Evolutionary conservation across 2,329 filamentous ascomycete species (phyloP).

Genomic region (Dothistroma pini): DNA sequence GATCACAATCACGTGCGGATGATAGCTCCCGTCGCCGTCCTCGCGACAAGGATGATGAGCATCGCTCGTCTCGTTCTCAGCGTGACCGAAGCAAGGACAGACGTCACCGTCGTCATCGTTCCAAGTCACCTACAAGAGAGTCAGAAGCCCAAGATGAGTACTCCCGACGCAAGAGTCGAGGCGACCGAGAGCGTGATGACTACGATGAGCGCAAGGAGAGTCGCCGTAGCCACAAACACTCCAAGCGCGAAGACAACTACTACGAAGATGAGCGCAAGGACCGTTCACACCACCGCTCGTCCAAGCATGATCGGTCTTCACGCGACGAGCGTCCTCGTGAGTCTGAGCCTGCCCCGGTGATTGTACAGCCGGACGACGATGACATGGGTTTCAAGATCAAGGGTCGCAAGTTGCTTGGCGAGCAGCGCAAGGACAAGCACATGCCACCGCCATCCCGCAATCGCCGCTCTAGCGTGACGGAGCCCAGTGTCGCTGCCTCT

Average conservation of each 20-base stretch:
- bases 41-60: conserved; percentile 44
- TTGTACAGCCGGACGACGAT: conserved; percentile 28
- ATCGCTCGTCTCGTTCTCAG: conserved; percentile 45
- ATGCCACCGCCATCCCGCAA: conserved; percentile 30
- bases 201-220: conserved; percentile 26
- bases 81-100: conserved; percentile 46
- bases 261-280: conserved; percentile 46
- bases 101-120: conserved; percentile 40
- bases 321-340: conserved; percentile 32
- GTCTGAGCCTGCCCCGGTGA: conserved; percentile 17
- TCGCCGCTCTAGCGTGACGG: conserved; percentile 9
- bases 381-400: conserved; percentile 50
- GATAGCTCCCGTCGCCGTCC: conserved; percentile 58
- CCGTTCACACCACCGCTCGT: conserved; percentile 33
- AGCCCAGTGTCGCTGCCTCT: conserved; percentile 13
- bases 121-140: conserved; percentile 37
- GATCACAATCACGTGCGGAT: conserved; percentile 61
- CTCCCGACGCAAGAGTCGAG: conserved; percentile 36
- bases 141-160: conserved; percentile 28
- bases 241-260: conserved; percentile 49
- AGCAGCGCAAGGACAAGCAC: conserved; percentile 19
- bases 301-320: conserved; percentile 41
- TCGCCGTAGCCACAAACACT: conserved; percentile 36
- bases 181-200: conserved; percentile 36
- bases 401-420: conserved; percentile 34